phyloP scores from a whole-genome alignment of 23 red algal species.

The Cyanidiococcus yangmingshanensis region DNA sequence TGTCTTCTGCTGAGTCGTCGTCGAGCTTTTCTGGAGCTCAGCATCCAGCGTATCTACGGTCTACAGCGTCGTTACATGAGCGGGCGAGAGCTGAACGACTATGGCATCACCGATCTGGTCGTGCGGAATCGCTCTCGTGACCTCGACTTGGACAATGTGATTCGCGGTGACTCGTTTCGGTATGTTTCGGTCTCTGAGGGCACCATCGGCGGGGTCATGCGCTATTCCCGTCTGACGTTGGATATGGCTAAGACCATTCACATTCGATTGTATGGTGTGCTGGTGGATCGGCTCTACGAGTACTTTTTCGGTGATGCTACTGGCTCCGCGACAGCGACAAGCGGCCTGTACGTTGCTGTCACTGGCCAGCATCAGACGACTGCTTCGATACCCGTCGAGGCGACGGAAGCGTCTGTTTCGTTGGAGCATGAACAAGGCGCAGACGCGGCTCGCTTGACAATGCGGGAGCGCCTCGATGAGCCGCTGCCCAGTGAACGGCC shows the following conservation, averaged over 20 bases:
- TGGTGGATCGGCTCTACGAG: conserved; percentile 17
- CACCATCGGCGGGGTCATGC: not conserved
- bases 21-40: not conserved
- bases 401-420: not conserved
- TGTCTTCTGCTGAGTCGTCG: not conserved
- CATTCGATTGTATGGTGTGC: not conserved
- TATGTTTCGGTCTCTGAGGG: conserved; percentile 21
- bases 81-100: conserved; percentile 12
- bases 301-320: not conserved
- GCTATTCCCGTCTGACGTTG: conserved; percentile 13
- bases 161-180: conserved; percentile 13
- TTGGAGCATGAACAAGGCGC: not conserved
- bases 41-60: conserved; percentile 3
- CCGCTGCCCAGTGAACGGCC: not conserved
- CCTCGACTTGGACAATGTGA: conserved; percentile 8
- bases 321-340: not conserved
- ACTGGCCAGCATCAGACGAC: not conserved
- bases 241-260: not conserved
- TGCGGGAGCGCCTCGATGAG: not conserved
- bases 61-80: conserved; percentile 11
- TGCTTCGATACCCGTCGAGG: not conserved
- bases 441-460: not conserved
- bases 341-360: not conserved
- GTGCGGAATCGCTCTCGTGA: conserved; percentile 2
- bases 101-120: not conserved